Conservation (phyloP, 257 asterid genomes). For the Schizonepeta tenuifolia region DNA sequence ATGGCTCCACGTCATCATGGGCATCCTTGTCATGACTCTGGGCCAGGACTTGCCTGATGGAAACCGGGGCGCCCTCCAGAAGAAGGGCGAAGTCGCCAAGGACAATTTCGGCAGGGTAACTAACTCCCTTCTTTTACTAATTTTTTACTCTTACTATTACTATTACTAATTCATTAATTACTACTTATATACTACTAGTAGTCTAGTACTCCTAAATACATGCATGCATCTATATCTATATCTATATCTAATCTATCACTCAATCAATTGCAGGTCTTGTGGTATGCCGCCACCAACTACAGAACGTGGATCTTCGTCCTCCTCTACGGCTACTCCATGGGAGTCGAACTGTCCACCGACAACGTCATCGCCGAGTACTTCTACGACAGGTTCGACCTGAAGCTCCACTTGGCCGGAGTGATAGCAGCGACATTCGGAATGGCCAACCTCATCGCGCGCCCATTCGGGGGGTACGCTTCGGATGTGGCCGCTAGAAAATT, state of each 20-base stretch:
- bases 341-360: constrained; percentile 63
- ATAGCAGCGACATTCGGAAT: constrained; percentile 68
- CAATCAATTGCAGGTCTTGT: constrained; percentile 40
- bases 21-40: constrained; percentile 56
- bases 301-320: constrained; percentile 73
- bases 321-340: constrained; percentile 74
- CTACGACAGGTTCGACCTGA: constrained; percentile 61
- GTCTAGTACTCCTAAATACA: no score
- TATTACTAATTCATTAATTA: no score
- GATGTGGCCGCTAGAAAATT: constrained; percentile 47
- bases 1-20: constrained; percentile 63
- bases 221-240: no score
- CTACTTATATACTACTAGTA: no score
- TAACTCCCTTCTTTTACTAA: no score
- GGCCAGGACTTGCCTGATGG: constrained; percentile 82
- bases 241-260: no score
- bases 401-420: constrained; percentile 55
- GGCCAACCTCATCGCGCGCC: constrained; percentile 61
- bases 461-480: constrained; percentile 63
- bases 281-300: constrained; percentile 65
- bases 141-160: no score
- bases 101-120: constrained; percentile 55
- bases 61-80: constrained; percentile 48
- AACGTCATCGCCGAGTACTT: constrained; percentile 69
- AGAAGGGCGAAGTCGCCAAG: constrained; percentile 54